Evolutionary conservation across 2,329 filamentous ascomycete species (phyloP), one percentile per base, ranked within the genome.

Genomic region (Botrytis aclada): DNA sequence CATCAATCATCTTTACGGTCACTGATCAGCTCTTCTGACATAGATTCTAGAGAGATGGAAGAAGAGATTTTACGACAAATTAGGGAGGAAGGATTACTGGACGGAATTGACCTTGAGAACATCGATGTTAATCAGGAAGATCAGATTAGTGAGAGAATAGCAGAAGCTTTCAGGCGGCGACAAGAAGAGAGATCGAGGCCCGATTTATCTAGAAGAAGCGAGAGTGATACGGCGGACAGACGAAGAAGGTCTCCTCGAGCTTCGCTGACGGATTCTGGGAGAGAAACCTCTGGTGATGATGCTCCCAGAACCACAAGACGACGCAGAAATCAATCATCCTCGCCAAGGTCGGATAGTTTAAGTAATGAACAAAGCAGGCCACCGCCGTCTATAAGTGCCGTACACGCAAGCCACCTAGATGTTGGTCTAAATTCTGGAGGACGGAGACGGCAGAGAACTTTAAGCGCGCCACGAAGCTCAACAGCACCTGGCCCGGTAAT

Each of bases 1-100:
- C 95, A 98, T 80, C 95, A 98, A 83, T 92, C 94, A 0, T 97
- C 94, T 73, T 84, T 98, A 76, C 86, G 95, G 70, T 97, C 93
- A 16, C 83, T 98, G 74, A 90, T 98, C 74, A 95, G 93, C 79
- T 88, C 91, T 7, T 93, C 92, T 0, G 92, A 95, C 75, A 86
- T 93, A 73, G 93, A 93, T 77, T 89, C 91, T 63, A 87, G 89
- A 32, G 92, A 95, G 76, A 91, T 97, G 78, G 92, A 97, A 80
- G 89, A 92, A 74, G 94, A 97, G 80, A 97, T 98, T 74, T 88
- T 97, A 77, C 89, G 93, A 61, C 94, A 97, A 80, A 97, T 97
- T 74, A 88, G 95, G 77, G 92, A 95, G 76, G 94, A 97, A 79
- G 94, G 95, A 0, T 83, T 98, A 32, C 83, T 97, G 47, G 93